Conservation (phyloP, 192 early-diverging fungal genomes). For the Cladochytrium replicatum region DNA sequence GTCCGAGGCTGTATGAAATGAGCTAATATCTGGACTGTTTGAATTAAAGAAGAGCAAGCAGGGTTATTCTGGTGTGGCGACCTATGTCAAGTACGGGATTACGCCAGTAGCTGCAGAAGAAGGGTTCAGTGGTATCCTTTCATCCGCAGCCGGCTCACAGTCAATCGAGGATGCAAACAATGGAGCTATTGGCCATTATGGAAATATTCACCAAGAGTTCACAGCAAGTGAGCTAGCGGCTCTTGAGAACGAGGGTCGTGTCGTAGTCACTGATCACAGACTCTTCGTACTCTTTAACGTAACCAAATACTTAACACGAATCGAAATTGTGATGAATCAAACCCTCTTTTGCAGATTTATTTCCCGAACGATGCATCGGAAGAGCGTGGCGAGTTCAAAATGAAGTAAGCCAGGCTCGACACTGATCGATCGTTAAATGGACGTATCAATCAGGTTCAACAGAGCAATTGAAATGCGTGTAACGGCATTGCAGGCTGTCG, state of each 20-base stretch:
- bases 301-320: no score
- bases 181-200: conserved; percentile 13
- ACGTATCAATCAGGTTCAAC: conserved; percentile 12
- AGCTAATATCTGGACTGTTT: no score
- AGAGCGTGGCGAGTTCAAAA: no score
- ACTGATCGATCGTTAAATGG: conserved; percentile 39
- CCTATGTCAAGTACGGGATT: conserved; percentile 45
- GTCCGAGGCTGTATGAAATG: no score
- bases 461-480: conserved; percentile 33
- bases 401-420: no score
- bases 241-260: conserved; percentile 68
- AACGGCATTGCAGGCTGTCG: conserved; percentile 32
- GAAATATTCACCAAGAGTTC: conserved; percentile 19
- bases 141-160: conserved; percentile 1
- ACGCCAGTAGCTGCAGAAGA: conserved; percentile 55
- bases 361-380: no score
- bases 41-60: no score
- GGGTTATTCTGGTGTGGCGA: conserved; percentile 66
- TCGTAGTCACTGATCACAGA: conserved; percentile 61
- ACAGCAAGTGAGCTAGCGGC: conserved; percentile 24
- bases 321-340: no score
- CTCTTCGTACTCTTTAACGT: conserved; percentile 66
- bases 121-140: conserved; percentile 50
- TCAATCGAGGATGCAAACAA: no score
- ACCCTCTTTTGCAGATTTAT: no score